Evolutionary conservation across 2,329 filamentous ascomycete genomes (phyloP).

Genomic region (Elsinoe fawcettii): DNA sequence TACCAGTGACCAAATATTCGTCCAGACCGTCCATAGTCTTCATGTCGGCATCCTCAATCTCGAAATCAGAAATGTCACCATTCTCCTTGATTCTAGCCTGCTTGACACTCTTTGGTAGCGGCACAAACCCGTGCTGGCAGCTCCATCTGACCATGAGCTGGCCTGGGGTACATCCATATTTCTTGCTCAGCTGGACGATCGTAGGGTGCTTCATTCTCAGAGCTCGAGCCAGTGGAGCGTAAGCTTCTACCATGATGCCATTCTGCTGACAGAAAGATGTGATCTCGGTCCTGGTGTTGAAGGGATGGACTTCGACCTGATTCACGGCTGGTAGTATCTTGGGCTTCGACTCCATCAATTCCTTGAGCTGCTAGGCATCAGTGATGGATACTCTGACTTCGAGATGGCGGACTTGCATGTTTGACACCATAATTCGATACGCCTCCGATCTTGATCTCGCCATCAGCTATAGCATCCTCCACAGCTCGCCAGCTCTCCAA

Average conservation of each 20-base stretch:
- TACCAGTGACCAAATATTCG: constrained; percentile 65
- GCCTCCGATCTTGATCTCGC: constrained; percentile 63
- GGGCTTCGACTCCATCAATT: constrained; percentile 57
- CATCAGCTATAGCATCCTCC: constrained; percentile 65
- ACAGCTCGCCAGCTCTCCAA: constrained; percentile 68
- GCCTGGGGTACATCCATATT: constrained; percentile 62
- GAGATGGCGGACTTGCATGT: constrained; percentile 43
- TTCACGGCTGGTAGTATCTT: constrained; percentile 62
- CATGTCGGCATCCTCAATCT: constrained; percentile 58
- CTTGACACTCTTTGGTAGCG: constrained; percentile 64
- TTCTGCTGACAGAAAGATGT: constrained; percentile 58
- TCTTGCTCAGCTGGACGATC: constrained; percentile 54
- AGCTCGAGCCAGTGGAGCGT: constrained; percentile 67
- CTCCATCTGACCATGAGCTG: constrained; percentile 74
- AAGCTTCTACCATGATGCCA: constrained; percentile 66
- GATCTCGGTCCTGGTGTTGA: constrained; percentile 66
- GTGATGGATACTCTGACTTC: background rate
- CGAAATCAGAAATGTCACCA: constrained; percentile 51
- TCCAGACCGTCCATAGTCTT: constrained; percentile 56
- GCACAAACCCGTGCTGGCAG: constrained; percentile 64
- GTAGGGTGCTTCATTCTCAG: constrained; percentile 61
- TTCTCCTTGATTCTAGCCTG: constrained; percentile 59
- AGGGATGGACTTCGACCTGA: constrained; percentile 75
- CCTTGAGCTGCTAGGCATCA: constrained; percentile 48
- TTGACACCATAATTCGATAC: constrained; percentile 72